Evolutionary conservation across 1,139 yeast genomes (phyloP), one percentile per base, ranked within the genome.

Genomic region (Arxiozyma slooffiae): DNA sequence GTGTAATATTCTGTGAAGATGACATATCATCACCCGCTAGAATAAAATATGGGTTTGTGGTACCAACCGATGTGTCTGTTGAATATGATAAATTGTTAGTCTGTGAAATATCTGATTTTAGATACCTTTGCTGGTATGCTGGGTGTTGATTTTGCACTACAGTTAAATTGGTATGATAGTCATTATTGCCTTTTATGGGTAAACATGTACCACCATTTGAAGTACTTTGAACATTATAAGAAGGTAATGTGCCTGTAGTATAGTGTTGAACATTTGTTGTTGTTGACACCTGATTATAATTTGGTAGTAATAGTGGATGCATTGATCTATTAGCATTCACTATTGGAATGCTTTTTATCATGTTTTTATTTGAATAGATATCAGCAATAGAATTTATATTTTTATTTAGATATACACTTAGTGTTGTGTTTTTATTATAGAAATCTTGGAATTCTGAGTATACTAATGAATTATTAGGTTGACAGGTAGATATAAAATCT

Each of bases 231-330:
- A 6, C 14, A 18, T 42, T 18, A 45, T 38, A 20, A 4, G 41
- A 16, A 3, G 30, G 17, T 16, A 14, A 16, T 26, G 24, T n/a
- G 20, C 20, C 18, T 3, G 2, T 36, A 30, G n/a, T 30, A n/a
- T 7, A 4, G n/a, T 30, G 36, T 6, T 4, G 16, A 30, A 7
- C 14, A 30, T 30, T 30, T 30, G 36, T 11, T 30, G 36, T 9
- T 30, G 18, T n/a, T 26, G 38, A 22, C 14, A 38, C 9, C n/a
- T 37, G 36, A 18, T 21, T 41, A 7, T 41, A 16, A 8, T 43
- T 48, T 37, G 53, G 55, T 11, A 50, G 22, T 20, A 52, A 30
- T n/a, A 52, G 38, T 16, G 53, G 55, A 23, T 52, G 53, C 55
- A 52, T 52, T 14, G 44, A 20, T 30, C 41, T 48, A 39, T 52